Evolutionary conservation across 1,139 yeast genomes (phyloP), one percentile per base, ranked within the genome.

Genomic region (Zygoascus meyerae): DNA sequence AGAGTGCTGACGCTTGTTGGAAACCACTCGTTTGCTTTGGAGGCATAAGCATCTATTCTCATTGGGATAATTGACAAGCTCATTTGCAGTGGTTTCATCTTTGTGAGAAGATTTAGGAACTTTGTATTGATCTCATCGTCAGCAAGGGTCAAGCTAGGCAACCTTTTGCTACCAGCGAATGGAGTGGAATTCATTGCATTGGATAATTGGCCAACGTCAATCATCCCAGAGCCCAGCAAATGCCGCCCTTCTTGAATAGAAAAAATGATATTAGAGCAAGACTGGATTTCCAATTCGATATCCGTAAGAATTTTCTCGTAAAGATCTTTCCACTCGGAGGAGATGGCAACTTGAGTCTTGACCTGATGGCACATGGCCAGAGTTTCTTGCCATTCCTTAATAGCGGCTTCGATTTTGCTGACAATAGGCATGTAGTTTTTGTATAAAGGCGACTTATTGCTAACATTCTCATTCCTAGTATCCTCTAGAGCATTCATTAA

Each of bases 1-100:
- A 82, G 63, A 2, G 60, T 56, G 14, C 53, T 58, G n/a, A 66
- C 58, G 2, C 68, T 67, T 2, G 64, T 64, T n/a, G 71, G 74
- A 53, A 67, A 62, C 5, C 50, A 43, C 18, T 54, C 52, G 49
- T 55, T 58, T 42, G 71, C 73, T 42, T 62, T 59, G 14, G 57
- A 60, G 46, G 59, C 65, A 58, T 72, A 75, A 44, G 69, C 72
- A 16, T 77, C 77, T 17, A 83, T 67, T 45, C 83, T 67, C 12
- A 67, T 57, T 0, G 86, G 85, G 3, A 83, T 68, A 47, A 80
- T 74, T 39, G 74, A 72, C n/a, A 83, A 57, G 15, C 90, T 81
- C 2, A 80, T 81, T 39, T 69, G 67, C 40, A 82, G 65, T 0
- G 86, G 86, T 31, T 67, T 68, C 10, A 79, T 55, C 30, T 68